Evolutionary conservation across 352 stramenopile species (phyloP), one percentile per base, ranked within the genome.

Genomic region (Aphanomyces stellatus): DNA sequence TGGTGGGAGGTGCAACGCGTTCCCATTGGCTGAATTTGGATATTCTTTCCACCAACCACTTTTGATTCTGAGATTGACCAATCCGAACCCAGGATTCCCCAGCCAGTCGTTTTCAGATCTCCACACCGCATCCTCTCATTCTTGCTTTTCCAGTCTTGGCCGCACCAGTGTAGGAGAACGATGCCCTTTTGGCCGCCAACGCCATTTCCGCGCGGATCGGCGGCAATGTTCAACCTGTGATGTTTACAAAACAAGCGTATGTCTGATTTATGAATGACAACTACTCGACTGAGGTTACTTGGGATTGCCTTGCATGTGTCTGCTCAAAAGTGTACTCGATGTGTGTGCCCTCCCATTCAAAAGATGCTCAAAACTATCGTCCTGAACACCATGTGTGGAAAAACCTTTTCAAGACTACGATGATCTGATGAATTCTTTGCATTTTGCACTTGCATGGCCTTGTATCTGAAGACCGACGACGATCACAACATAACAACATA

Each of bases 361-460:
- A 35, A 57, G 60, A 67, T 67, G 60, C 37, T 67, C 60, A 67
- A 57, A 57, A 37, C 49, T 57, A 57, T 57, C 30, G 49, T 57
- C 49, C 49, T 57, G 49, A 57, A 57, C 49, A 57, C 49, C 25
- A 40, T 60, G 6, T 60, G 60, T 49, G 49, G 49, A 67, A 41
- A 57, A 37, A 60, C 28, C 49, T 24, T 57, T 59, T 51, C 27
- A 67, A 67, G 60, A 67, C 60, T 67, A 67, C 60, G 60, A 67
- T 67, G 60, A 67, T 67, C 60, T 67, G 60, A 67, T 67, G 60
- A 67, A 60, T 35, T 64, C n/a, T n/a, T n/a, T n/a, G n/a, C n/a
- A n/a, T n/a, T n/a, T n/a, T n/a, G n/a, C 25, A 59, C 22, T 13
- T 48, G n/a, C 27, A 64, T 49, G n/a, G 13, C 35, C 19, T 5